phyloP scores from a whole-genome alignment of 1,284 basidiomycete species.

The Salmacisia buchloeana region DNA sequence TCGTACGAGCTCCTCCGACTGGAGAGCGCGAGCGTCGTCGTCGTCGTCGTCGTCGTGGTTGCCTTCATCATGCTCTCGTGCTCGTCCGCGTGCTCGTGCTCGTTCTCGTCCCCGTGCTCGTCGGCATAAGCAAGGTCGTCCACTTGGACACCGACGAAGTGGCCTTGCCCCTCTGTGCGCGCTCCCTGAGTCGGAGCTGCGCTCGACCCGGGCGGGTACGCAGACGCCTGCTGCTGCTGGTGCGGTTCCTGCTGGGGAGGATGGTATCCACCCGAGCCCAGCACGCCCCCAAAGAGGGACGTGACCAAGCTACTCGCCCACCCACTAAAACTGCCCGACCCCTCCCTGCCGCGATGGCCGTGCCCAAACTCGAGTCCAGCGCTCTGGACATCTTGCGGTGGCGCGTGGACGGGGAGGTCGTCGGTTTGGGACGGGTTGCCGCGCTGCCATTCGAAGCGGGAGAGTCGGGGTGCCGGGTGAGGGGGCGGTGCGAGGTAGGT shows the following conservation, averaged over 20 bases:
- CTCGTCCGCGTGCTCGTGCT: too few relatives aligned
- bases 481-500: neutral
- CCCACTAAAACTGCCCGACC: neutral
- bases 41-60: too few relatives aligned
- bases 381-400: neutral
- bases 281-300: neutral
- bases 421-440: neutral
- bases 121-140: too few relatives aligned
- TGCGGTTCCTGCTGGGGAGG: neutral
- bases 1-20: too few relatives aligned
- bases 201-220: too few relatives aligned
- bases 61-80: too few relatives aligned
- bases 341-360: neutral
- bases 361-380: neutral
- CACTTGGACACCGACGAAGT: too few relatives aligned
- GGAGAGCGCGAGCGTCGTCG: too few relatives aligned
- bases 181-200: too few relatives aligned
- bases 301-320: conserved; percentile 2
- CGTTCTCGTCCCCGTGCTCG: too few relatives aligned
- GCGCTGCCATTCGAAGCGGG: conserved; percentile 6
- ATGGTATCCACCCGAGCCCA: neutral
- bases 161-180: too few relatives aligned
- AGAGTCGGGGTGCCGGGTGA: neutral
- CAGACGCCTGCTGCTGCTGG: too few relatives aligned
- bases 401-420: neutral